A percentile compares a stretch with the other conserved stretches of the same genome.
Conservation (phyloP, 768 basidiomycete genomes). For the Wakefieldia striispora region DNA sequence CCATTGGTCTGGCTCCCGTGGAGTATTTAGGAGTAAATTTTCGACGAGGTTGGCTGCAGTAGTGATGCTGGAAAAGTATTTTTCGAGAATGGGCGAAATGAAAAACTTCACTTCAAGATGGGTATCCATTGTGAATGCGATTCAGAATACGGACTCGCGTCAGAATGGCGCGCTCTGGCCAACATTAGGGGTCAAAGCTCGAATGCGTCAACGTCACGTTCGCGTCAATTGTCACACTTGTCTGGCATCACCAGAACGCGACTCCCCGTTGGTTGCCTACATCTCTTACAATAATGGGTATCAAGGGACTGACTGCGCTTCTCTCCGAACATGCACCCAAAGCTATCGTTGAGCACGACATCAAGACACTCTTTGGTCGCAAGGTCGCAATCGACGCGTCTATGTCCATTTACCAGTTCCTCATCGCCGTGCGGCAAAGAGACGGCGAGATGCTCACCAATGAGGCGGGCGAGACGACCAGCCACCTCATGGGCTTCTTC, state of each 20-base stretch:
- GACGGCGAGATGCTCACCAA: conserved; percentile 97
- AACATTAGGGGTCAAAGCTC: too few species aligned
- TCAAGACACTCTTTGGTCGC: conserved; percentile 95
- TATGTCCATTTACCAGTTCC: conserved; percentile 96
- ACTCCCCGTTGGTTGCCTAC: too few species aligned
- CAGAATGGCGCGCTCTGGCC: too few species aligned
- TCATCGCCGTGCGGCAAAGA: conserved; percentile 94
- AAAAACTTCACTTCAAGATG: too few species aligned
- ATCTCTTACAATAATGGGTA: conserved; percentile 60
- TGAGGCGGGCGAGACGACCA: conserved; percentile 97
- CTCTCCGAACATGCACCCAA: conserved; percentile 88
- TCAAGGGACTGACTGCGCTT: conserved; percentile 91
- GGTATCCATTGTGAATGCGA: conserved; percentile 1
- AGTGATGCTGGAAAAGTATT: too few species aligned
- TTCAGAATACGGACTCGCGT: too few species aligned
- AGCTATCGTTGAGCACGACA: conserved; percentile 86
- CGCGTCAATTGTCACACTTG: conserved; percentile 21
- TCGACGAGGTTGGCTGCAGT: too few species aligned
- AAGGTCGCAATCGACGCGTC: conserved; percentile 99
- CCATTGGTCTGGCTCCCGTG: too few species aligned
- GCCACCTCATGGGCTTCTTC: conserved; percentile 98
- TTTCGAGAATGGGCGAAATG: too few species aligned
- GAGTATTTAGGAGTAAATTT: too few species aligned
- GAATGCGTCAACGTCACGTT: conserved; percentile 15
- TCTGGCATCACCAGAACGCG: too few species aligned